phyloP scores from a whole-genome alignment of 192 early-diverging fungal species.

The Spizellomyces punctatus region DNA sequence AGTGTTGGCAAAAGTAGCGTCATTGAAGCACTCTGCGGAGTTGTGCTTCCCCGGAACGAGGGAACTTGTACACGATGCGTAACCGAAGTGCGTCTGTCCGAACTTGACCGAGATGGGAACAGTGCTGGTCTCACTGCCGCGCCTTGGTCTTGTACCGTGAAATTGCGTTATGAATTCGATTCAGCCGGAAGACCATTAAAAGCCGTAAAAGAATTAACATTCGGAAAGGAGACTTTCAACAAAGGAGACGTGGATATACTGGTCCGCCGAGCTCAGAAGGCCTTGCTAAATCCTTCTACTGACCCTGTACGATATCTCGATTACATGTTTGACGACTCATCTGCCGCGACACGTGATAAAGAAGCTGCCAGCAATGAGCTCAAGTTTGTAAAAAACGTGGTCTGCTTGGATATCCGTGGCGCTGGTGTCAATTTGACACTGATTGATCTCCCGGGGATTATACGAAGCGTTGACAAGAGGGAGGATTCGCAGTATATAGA shows the following conservation, averaged over 20 bases:
- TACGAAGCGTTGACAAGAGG: conserved; percentile 43
- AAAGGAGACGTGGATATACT: conserved; percentile 42
- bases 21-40: conserved; percentile 55
- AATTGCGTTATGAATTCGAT: conserved; percentile 54
- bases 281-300: conserved; percentile 53
- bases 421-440: conserved; percentile 56
- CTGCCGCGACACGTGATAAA: conserved; percentile 34
- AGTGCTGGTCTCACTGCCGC: not conserved
- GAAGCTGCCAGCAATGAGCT: conserved; percentile 52
- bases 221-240: conserved; percentile 36
- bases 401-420: conserved; percentile 58
- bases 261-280: conserved; percentile 58
- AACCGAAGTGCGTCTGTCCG: conserved; percentile 52
- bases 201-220: conserved; percentile 38
- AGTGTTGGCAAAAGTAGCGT: conserved; percentile 56
- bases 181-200: conserved; percentile 26
- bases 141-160: conserved; percentile 51
- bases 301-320: conserved; percentile 39
- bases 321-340: conserved; percentile 35
- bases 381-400: conserved; percentile 53
- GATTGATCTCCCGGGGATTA: conserved; percentile 66
- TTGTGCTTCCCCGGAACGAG: conserved; percentile 51
- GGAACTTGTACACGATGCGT: conserved; percentile 61
- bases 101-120: conserved; percentile 15
- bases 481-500: conserved; percentile 50